phyloP scores from a whole-genome alignment of 2,329 filamentous ascomycete species.

The Trichoderma atroviride region DNA sequence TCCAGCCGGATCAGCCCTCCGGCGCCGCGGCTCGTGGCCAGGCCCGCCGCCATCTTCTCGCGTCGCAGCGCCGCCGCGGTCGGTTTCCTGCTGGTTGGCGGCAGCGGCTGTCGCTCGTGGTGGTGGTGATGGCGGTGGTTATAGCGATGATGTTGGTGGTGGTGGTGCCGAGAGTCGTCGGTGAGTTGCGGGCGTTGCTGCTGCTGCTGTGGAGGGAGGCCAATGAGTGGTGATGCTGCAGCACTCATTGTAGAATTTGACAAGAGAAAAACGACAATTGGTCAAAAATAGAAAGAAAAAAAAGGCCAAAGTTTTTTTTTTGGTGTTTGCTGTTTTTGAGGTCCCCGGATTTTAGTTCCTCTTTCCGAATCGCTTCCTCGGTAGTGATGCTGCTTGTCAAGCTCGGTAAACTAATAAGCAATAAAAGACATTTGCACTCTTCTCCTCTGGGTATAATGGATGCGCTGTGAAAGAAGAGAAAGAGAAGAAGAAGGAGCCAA shows the following conservation, averaged over 20 bases:
- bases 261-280: neutral
- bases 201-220: conserved; percentile 4
- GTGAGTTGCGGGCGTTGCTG: neutral
- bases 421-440: neutral
- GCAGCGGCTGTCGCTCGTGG: conserved; percentile 10
- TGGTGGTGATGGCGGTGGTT: neutral
- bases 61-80: conserved; percentile 5
- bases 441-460: neutral
- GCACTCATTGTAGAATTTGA: neutral
- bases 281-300: neutral
- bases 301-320: neutral
- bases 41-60: neutral
- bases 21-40: neutral
- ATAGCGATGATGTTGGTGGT: neutral
- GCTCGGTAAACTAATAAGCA: neutral
- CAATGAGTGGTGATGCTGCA: neutral
- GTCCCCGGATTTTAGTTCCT: neutral
- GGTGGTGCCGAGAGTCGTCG: neutral
- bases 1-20: conserved; percentile 40
- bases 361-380: neutral
- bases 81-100: neutral
- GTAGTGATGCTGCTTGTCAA: neutral
- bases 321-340: neutral
- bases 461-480: neutral
- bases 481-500: neutral